A percentile compares a stretch with the other conserved stretches of the same genome.
These are phyloP conservation scores for Pichia sp. DNA, from an alignment of 1,139 yeast species.

Conservation along the genomic window DNA sequence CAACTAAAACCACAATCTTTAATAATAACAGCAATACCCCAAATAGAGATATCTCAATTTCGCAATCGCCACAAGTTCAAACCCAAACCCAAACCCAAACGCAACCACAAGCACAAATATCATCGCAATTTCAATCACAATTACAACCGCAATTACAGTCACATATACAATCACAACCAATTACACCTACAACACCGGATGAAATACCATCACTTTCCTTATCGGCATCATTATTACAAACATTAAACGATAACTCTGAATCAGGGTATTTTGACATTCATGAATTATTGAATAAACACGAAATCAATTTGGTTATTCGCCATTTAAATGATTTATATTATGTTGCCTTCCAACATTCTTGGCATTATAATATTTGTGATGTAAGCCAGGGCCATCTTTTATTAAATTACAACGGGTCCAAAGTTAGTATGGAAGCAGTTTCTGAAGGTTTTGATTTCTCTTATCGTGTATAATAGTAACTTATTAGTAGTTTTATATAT, in stretches of 20 bases:
- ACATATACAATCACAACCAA: neutral
- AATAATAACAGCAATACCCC: conserved; percentile 21
- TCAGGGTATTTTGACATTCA: conserved; percentile 24
- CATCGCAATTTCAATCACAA: neutral
- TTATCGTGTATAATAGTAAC: neutral
- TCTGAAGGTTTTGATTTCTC: conserved; percentile 44
- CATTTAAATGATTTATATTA: conserved; percentile 50
- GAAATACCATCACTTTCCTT: conserved; percentile 10
- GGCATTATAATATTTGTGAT: conserved; percentile 76
- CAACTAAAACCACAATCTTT: conserved; percentile 36
- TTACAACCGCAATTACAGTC: neutral
- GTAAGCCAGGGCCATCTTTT: conserved; percentile 40
- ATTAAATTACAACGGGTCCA: conserved; percentile 36
- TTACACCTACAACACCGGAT: neutral
- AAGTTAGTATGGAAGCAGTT: conserved; percentile 36
- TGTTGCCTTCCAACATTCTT: conserved; percentile 60
- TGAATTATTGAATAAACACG: conserved; percentile 24
- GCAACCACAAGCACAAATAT: neutral
- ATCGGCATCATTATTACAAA: conserved; percentile 7
- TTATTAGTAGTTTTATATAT: neutral
- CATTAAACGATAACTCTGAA: conserved; percentile 3
- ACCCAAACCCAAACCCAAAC: neutral
- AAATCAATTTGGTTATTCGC: conserved; percentile 28
- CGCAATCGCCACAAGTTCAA: neutral
- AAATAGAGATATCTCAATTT: neutral